Percentiles rank a stretch among this genome's conserved stretches.
Evolutionary conservation across 2,329 filamentous ascomycete genomes (phyloP).

Genomic region (Stagonosporopsis tanaceti): DNA sequence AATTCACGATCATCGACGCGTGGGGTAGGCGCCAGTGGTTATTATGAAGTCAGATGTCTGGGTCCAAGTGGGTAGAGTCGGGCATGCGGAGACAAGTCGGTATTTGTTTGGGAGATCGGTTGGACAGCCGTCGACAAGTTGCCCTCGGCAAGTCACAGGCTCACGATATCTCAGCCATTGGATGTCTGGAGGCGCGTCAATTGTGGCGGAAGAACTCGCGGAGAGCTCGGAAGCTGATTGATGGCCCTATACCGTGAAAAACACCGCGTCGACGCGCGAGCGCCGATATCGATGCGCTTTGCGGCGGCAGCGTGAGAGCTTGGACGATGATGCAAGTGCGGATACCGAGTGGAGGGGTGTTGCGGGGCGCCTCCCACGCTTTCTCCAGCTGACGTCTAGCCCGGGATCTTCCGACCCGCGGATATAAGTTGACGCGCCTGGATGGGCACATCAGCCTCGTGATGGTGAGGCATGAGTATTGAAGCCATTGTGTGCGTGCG

Average conservation of each 20-base stretch:
- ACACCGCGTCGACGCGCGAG: constrained; percentile 12
- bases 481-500: background rate
- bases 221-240: constrained; percentile 18
- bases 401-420: constrained; percentile 44
- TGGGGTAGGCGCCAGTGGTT: constrained; percentile 28
- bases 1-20: constrained; percentile 24
- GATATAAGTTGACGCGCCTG: constrained; percentile 20
- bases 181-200: constrained; percentile 1
- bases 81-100: constrained; percentile 47
- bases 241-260: constrained; percentile 13
- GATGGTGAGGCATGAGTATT: background rate
- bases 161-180: constrained; percentile 33
- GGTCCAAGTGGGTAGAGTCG: constrained; percentile 50
- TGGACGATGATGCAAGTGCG: constrained; percentile 34
- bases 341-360: constrained; percentile 22
- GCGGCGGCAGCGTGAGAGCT: constrained; percentile 30
- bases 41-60: constrained; percentile 42
- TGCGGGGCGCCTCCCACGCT: constrained; percentile 25
- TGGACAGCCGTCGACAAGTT: constrained; percentile 24
- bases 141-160: constrained; percentile 47
- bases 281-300: constrained; percentile 33
- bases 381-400: constrained; percentile 19
- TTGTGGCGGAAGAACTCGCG: constrained; percentile 17
- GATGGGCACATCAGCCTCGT: constrained; percentile 12
- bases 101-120: constrained; percentile 42